Conservation (phyloP, 148 eudicot genomes). For the Agrostemma githago region DNA sequence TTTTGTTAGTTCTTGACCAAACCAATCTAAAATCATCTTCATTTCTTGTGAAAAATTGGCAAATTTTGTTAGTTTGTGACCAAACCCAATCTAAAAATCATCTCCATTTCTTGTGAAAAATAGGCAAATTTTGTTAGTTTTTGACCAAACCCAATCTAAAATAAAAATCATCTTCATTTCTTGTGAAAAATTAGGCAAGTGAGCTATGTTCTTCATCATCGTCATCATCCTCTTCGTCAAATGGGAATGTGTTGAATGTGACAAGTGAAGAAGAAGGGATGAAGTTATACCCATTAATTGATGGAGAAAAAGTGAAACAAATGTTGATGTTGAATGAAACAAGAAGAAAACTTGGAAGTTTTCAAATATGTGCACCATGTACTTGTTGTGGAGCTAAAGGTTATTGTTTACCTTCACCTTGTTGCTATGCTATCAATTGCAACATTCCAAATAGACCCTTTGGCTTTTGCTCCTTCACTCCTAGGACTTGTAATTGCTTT, state of each 20-base stretch:
- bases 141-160: background rate
- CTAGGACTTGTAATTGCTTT: slow-evolving; percentile 85
- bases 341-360: slow-evolving; percentile 67
- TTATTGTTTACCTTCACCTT: slow-evolving; percentile 78
- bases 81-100: no score
- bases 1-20: no score
- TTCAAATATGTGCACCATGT: slow-evolving; percentile 82
- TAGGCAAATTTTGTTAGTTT: no score
- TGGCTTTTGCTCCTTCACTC: slow-evolving; percentile 89
- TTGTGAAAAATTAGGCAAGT: slow-evolving; percentile 31
- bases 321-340: slow-evolving; percentile 67
- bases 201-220: slow-evolving; percentile 24
- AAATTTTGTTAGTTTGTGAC: background rate
- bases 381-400: slow-evolving; percentile 80
- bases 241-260: slow-evolving; percentile 21
- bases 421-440: slow-evolving; percentile 97
- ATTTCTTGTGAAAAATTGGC: no score
- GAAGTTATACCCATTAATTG: slow-evolving; percentile 54
- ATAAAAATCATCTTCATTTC: background rate
- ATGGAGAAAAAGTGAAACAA: slow-evolving; percentile 38
- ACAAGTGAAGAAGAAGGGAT: slow-evolving; percentile 9
- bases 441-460: slow-evolving; percentile 94
- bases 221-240: background rate
- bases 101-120: no score
- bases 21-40: background rate